Conservation (phyloP, 768 basidiomycete genomes). For the Lentinula detonsa region DNA sequence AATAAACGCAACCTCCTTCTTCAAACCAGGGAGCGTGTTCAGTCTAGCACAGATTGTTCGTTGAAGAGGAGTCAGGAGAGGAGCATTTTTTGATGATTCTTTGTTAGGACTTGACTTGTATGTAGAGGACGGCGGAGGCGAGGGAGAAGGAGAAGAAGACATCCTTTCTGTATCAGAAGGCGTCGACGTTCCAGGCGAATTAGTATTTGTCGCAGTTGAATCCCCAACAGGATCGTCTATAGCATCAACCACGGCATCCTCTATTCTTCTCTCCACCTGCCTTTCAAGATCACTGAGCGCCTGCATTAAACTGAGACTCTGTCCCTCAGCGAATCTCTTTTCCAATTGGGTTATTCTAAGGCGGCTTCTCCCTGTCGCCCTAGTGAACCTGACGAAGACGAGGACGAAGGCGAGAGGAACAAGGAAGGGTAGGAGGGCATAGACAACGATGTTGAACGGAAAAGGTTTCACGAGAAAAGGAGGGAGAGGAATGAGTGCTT, state of each 20-base stretch:
- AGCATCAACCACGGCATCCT: slow-evolving; percentile 54
- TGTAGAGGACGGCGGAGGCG: not conserved
- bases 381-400: slow-evolving; percentile 45
- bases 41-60: slow-evolving; percentile 49
- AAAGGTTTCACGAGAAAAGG: not conserved
- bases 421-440: slow-evolving; percentile 55
- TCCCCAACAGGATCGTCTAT: slow-evolving; percentile 35
- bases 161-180: not conserved
- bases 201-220: not conserved
- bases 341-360: slow-evolving; percentile 62
- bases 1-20: slow-evolving; percentile 70
- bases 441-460: slow-evolving; percentile 31
- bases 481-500: not conserved
- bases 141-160: not conserved
- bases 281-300: slow-evolving; percentile 23
- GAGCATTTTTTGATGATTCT: not conserved
- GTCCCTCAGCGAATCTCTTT: slow-evolving; percentile 36
- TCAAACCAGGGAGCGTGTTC: slow-evolving; percentile 63
- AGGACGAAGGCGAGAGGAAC: slow-evolving; percentile 56
- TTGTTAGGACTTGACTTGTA: not conserved
- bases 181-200: not conserved
- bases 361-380: slow-evolving; percentile 54
- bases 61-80: slow-evolving; percentile 47
- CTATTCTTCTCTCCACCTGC: slow-evolving; percentile 53
- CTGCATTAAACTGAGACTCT: slow-evolving; percentile 36